Conservation (phyloP, 208 protist genomes). For the Strigomonas galati region DNA sequence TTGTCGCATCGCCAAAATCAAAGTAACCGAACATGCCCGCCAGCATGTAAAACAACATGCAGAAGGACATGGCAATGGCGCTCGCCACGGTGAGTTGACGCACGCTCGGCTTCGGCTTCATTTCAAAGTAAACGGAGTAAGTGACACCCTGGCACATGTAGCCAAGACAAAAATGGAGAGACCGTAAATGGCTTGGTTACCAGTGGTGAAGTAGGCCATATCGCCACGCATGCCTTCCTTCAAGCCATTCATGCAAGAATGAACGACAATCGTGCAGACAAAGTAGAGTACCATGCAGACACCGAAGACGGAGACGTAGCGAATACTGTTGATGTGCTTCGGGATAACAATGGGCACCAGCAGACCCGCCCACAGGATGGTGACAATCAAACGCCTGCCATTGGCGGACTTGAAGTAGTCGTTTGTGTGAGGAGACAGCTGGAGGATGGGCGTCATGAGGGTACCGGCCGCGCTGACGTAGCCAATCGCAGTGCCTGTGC, state of each 20-base stretch:
- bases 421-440: constrained; percentile 23
- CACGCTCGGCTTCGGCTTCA: constrained; percentile 34
- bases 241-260: constrained; percentile 41
- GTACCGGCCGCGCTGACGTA: constrained; percentile 72
- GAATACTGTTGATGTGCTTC: constrained; percentile 74
- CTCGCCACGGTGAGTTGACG: constrained; percentile 41
- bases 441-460: constrained; percentile 51
- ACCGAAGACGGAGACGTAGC: constrained; percentile 70
- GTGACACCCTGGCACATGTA: constrained; percentile 72
- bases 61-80: constrained; percentile 48
- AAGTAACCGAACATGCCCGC: constrained; percentile 76
- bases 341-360: constrained; percentile 71
- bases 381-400: constrained; percentile 43
- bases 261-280: constrained; percentile 49
- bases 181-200: constrained; percentile 47
- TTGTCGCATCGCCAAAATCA: constrained; percentile 50
- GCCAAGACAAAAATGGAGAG: constrained; percentile 75
- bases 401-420: constrained; percentile 35
- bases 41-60: constrained; percentile 62
- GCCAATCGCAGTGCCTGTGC: constrained; percentile 58
- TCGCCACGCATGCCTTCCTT: constrained; percentile 31
- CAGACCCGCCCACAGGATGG: constrained; percentile 40
- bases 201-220: constrained; percentile 38
- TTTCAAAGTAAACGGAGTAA: constrained; percentile 52
- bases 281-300: constrained; percentile 75